Evolutionary conservation across 2,329 filamentous ascomycete species (phyloP).

Genomic region (Stachybotrys chartarum): DNA sequence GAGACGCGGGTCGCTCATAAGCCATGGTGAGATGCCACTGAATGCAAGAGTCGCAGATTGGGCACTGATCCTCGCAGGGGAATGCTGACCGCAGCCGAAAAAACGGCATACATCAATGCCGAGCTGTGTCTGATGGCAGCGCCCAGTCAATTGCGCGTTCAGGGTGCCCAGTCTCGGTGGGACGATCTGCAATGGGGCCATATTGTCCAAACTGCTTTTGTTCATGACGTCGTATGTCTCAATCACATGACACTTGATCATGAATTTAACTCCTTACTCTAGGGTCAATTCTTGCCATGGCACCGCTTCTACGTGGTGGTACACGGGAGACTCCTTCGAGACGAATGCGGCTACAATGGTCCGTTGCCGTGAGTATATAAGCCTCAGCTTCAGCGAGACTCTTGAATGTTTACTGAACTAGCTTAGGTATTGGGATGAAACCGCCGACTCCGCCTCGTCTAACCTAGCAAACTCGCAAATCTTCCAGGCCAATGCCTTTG

Average conservation of each 20-base stretch:
- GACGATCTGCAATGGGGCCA: neutral
- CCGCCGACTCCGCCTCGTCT: neutral
- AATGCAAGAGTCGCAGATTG: no score
- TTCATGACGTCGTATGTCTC: neutral
- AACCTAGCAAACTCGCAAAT: neutral
- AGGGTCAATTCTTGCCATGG: conserved; percentile 1
- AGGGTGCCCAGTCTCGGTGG: neutral
- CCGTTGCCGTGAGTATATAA: neutral
- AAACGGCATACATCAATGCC: neutral
- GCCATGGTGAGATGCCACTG: no score
- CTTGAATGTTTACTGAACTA: neutral
- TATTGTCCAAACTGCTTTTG: neutral
- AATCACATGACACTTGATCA: neutral
- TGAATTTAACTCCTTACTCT: neutral
- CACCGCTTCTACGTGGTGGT: neutral
- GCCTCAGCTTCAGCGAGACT: neutral
- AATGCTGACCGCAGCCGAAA: neutral
- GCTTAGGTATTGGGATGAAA: neutral
- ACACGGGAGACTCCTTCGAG: neutral
- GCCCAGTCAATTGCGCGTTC: neutral
- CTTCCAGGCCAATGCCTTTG: neutral
- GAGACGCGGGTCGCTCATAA: no score
- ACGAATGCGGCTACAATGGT: conserved; percentile 1
- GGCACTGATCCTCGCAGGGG: neutral
- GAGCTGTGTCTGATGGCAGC: neutral